Evolutionary conservation across 345 rosid species (phyloP), one percentile per base, ranked within the genome.

Genomic region (Dipteronia dyeriana): DNA sequence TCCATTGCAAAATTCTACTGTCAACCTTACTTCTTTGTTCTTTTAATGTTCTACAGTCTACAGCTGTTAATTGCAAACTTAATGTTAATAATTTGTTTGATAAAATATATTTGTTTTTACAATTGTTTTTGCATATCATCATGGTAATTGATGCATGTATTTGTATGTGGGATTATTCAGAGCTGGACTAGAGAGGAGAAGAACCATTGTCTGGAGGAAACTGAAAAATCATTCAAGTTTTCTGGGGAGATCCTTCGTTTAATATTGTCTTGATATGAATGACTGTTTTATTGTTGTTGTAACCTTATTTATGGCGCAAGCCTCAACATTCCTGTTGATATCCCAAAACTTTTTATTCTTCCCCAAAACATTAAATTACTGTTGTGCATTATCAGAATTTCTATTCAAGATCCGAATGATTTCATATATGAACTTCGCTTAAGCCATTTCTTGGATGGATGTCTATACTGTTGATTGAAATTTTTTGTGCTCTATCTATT

Each of bases 241-340:
- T 96, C 97, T 0, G 98, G 99, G 51, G 91, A 96, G 64, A 91
- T 96, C 75, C 98, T 96, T 66, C 97, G 98, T 69, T 83, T 93
- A 39, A 87, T 96, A 84, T 78, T 94, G 81, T 87, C 91, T 1
- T 87, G 84, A 90, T 82, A 62, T 53, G 10, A 7, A 22, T 70
- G 45, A 70, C 41, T 62, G 47, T 49, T 22, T 41, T 29, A 22
- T 31, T 31, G 54, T 49, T 26, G 62, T 64, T 61, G 34, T 31
- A 20, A 47, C 71, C 12, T 74, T 39, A 45, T 74, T 29, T n/a
- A 61, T 65, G 78, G 78, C 56, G 71, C 71, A 75, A 75, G 77
- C 69, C 70, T 63, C 47, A 29, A 74, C 70, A 74, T 64, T 64
- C 62, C 5, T 23, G 67, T 47, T 49, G 41, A 74, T 47, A 26